Evolutionary conservation across 495 filamentous ascomycete species (phyloP).

Genomic region (Letharia columbiana): DNA sequence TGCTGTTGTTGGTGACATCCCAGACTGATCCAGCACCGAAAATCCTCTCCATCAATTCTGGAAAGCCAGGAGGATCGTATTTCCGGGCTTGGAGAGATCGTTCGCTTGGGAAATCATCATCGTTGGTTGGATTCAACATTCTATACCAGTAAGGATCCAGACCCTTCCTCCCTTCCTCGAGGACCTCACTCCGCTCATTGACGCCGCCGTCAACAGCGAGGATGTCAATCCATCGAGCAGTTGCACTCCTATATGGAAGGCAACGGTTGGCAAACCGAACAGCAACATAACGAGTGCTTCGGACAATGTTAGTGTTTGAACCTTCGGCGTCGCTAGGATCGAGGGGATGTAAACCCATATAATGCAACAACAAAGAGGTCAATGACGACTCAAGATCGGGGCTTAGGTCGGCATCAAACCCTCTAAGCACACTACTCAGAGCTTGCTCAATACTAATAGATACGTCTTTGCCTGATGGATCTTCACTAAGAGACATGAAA

Average conservation of each 20-base stretch:
- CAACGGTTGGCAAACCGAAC: constrained; percentile 88
- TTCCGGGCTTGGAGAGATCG: constrained; percentile 27
- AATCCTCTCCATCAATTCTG: constrained; percentile 26
- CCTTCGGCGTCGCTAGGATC: constrained; percentile 37
- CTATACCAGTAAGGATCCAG: constrained; percentile 73
- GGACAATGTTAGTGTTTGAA: constrained; percentile 38
- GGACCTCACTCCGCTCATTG: constrained; percentile 64
- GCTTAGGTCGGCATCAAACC: constrained; percentile 42
- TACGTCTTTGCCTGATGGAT: constrained; percentile 62
- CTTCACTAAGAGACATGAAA: constrained; percentile 71
- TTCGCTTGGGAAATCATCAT: constrained; percentile 20
- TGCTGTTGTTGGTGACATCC: constrained; percentile 23
- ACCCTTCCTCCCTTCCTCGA: constrained; percentile 86
- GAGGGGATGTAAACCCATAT: constrained; percentile 47
- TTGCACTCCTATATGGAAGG: constrained; percentile 65
- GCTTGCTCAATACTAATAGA: constrained; percentile 85
- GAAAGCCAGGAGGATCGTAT: constrained; percentile 41
- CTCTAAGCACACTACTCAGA: constrained; percentile 64
- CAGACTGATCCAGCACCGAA: constrained; percentile 23
- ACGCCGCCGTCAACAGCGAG: constrained; percentile 59
- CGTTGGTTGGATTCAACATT: constrained; percentile 48
- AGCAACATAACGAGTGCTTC: constrained; percentile 71
- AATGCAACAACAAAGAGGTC: constrained; percentile 52
- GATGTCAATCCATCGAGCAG: constrained; percentile 80
- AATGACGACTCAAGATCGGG: constrained; percentile 41